These are phyloP conservation scores for Leptosphaerulina australis DNA, from an alignment of 2,329 filamentous ascomycete genomes.

Conservation along the genomic window DNA sequence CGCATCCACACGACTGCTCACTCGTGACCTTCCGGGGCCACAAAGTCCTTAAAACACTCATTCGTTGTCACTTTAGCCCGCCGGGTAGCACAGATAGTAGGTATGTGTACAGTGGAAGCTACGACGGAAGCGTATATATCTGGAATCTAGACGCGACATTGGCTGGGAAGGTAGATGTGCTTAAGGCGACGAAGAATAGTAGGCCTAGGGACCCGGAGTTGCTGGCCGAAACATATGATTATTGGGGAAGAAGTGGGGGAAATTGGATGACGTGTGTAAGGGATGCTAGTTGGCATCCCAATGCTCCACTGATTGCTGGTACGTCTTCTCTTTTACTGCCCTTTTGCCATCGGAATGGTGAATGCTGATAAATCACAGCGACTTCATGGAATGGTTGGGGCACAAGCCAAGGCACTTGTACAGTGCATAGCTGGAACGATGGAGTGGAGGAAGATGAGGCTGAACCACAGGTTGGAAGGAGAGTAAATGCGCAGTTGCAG, in stretches of 20 bases:
- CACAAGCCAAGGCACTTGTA: slow-evolving; percentile 74
- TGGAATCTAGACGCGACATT: slow-evolving; percentile 93
- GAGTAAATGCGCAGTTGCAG: slow-evolving; percentile 47
- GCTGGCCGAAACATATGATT: slow-evolving; percentile 62
- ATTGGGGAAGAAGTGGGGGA: slow-evolving; percentile 60
- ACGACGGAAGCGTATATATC: slow-evolving; percentile 86
- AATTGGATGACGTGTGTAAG: slow-evolving; percentile 80
- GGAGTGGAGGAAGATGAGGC: slow-evolving; percentile 66
- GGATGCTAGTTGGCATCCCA: slow-evolving; percentile 91
- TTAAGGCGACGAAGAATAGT: slow-evolving; percentile 68
- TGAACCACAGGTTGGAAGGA: slow-evolving; percentile 42
- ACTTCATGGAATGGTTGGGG: slow-evolving; percentile 83
- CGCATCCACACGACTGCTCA: slow-evolving; percentile 85
- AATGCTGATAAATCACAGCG: slow-evolving; percentile 56
- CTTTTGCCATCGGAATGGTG: background rate
- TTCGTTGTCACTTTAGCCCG: slow-evolving; percentile 94
- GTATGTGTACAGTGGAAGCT: slow-evolving; percentile 91
- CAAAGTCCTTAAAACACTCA: slow-evolving; percentile 84
- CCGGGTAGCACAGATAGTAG: slow-evolving; percentile 82
- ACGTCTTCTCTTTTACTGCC: slow-evolving; percentile 35
- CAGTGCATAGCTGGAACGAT: slow-evolving; percentile 79
- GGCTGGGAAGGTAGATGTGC: slow-evolving; percentile 78
- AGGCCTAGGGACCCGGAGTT: slow-evolving; percentile 61
- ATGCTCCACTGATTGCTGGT: slow-evolving; percentile 77
- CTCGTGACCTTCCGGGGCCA: slow-evolving; percentile 94